These are phyloP conservation scores for Knoxdaviesia capensis DNA, from an alignment of 2,329 filamentous ascomycete species.

Conservation along the genomic window DNA sequence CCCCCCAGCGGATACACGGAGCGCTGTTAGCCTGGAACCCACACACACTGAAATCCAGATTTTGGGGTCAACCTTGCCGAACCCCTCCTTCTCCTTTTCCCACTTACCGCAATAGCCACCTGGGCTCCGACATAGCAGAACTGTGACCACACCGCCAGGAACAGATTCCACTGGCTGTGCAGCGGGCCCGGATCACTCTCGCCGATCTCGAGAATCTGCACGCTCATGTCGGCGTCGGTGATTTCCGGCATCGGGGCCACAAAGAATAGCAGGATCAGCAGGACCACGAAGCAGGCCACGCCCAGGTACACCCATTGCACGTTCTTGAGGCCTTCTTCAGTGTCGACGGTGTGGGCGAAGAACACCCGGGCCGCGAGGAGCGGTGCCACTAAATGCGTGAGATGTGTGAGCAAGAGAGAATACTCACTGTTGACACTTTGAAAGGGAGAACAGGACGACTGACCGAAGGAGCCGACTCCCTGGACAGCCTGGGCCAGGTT, in stretches of 20 bases:
- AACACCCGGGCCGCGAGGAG: conserved; percentile 40
- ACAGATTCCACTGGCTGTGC: conserved; percentile 36
- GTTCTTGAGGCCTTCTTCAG: conserved; percentile 27
- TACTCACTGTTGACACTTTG: too few relatives aligned
- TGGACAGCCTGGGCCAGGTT: conserved; percentile 59
- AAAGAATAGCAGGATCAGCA: conserved; percentile 36
- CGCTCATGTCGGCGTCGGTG: conserved; percentile 40
- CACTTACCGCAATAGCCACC: conserved; percentile 21
- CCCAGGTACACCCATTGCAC: conserved; percentile 47
- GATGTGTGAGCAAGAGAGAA: conserved; percentile 10
- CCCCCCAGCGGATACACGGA: too few relatives aligned
- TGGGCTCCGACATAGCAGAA: conserved; percentile 45
- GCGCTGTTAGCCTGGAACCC: too few relatives aligned
- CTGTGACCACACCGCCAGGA: conserved; percentile 38
- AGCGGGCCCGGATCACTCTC: conserved; percentile 27
- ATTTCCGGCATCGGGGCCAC: conserved; percentile 29
- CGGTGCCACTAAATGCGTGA: conserved; percentile 26
- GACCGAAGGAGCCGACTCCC: conserved; percentile 46
- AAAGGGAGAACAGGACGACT: not conserved
- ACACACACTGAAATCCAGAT: too few relatives aligned
- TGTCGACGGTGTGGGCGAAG: conserved; percentile 31
- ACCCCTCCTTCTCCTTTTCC: too few relatives aligned
- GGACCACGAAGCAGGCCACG: conserved; percentile 37
- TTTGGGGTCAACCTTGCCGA: too few relatives aligned
- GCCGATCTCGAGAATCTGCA: conserved; percentile 23